phyloP scores from a whole-genome alignment of 345 rosid species.

The Mercurialis annua region DNA sequence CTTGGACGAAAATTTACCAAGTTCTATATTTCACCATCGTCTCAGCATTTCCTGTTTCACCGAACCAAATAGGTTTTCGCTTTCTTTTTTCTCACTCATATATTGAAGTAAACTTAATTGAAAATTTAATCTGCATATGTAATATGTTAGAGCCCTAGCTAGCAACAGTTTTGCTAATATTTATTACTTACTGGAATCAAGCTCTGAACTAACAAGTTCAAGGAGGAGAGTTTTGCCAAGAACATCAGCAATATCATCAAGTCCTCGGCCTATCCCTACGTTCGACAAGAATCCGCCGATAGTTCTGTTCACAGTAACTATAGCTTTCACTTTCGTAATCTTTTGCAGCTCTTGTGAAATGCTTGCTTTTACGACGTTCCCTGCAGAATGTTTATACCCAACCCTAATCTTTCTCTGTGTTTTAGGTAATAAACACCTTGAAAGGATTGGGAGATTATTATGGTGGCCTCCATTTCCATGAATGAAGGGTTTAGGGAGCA shows the following conservation, averaged over 20 bases:
- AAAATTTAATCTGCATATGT: too few relatives aligned
- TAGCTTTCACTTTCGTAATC: slow-evolving; percentile 29
- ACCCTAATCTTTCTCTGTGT: slow-evolving; percentile 5
- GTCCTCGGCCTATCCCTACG: slow-evolving; percentile 20
- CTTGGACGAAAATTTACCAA: too few relatives aligned
- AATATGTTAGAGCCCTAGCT: too few relatives aligned
- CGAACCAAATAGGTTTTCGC: too few relatives aligned
- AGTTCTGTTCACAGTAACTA: slow-evolving; percentile 35
- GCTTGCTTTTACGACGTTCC: slow-evolving; percentile 19
- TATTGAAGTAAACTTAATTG: too few relatives aligned
- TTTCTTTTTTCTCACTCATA: too few relatives aligned
- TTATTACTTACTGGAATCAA: slow-evolving; percentile 57
- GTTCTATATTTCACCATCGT: too few relatives aligned
- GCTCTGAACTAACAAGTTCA: slow-evolving; percentile 55
- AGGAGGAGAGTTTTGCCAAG: slow-evolving; percentile 44
- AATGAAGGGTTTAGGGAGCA: slow-evolving; percentile 29
- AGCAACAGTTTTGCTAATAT: too few relatives aligned
- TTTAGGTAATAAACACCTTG: slow-evolving; percentile 1
- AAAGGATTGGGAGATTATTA: slow-evolving; percentile 7
- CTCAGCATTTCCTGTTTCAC: too few relatives aligned
- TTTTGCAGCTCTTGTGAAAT: not conserved
- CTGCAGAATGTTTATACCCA: slow-evolving; percentile 5
- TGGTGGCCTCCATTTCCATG: slow-evolving; percentile 19
- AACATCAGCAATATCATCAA: slow-evolving; percentile 43
- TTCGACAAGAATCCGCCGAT: slow-evolving; percentile 25